phyloP scores from a whole-genome alignment of 2,329 filamentous ascomycete species.

The Colletotrichum lindemuthianum region DNA sequence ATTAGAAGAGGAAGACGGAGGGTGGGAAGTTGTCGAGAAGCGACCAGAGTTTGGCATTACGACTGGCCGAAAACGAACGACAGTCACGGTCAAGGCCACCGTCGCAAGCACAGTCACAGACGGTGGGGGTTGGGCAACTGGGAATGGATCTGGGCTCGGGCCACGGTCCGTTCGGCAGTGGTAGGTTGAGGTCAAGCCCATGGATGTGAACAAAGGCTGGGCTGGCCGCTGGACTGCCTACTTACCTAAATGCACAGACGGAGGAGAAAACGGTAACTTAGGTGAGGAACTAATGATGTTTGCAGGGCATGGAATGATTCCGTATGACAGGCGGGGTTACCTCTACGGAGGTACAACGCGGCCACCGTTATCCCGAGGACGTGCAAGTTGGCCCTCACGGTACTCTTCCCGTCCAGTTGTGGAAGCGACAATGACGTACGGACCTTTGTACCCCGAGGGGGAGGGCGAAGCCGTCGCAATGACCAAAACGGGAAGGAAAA shows the following conservation, averaged over 20 bases:
- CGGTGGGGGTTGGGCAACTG: constrained; percentile 30
- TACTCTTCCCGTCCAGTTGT: background rate
- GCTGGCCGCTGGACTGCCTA: too few species aligned
- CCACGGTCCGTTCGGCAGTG: constrained; percentile 26
- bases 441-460: background rate
- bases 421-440: background rate
- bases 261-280: too few species aligned
- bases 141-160: background rate
- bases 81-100: constrained; percentile 13
- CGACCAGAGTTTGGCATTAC: too few species aligned
- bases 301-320: constrained; percentile 19
- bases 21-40: constrained; percentile 1
- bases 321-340: background rate
- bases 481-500: constrained; percentile 33
- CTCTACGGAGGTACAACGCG: too few species aligned
- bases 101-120: constrained; percentile 4
- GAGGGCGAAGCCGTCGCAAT: constrained; percentile 28
- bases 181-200: constrained; percentile 50
- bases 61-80: constrained; percentile 28
- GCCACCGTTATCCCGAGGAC: too few species aligned
- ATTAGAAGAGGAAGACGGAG: background rate
- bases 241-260: too few species aligned
- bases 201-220: constrained; percentile 37
- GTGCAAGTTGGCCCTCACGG: too few species aligned
- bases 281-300: background rate